Conservation (phyloP, 2,329 filamentous ascomycete species). For the Orbilia quercus region DNA sequence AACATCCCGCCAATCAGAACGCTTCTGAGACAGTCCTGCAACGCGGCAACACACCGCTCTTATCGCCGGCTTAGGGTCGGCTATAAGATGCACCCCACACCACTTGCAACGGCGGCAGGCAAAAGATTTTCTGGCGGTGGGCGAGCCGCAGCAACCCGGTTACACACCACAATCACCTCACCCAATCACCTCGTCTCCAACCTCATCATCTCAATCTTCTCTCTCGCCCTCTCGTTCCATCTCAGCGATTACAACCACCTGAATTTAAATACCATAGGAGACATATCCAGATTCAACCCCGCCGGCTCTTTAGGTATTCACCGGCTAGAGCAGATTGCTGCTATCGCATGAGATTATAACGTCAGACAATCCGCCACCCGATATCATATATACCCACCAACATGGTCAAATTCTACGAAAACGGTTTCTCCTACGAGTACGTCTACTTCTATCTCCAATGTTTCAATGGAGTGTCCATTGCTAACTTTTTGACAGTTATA, state of each 20-base stretch:
- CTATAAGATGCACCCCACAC: slow-evolving; percentile 38
- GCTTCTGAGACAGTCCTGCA: no score
- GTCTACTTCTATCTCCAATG: slow-evolving; percentile 17
- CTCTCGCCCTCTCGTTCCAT: slow-evolving; percentile 2
- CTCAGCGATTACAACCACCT: not conserved
- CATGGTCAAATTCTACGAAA: slow-evolving; percentile 61
- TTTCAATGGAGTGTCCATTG: slow-evolving; percentile 11
- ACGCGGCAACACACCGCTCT: no score
- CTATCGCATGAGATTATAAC: slow-evolving; percentile 31
- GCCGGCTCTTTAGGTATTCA: slow-evolving; percentile 50
- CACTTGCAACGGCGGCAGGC: not conserved
- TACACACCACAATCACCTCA: slow-evolving; percentile 53
- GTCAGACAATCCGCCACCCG: slow-evolving; percentile 4
- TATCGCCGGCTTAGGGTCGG: slow-evolving; percentile 9
- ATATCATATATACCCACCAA: slow-evolving; percentile 32
- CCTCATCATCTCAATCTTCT: slow-evolving; percentile 8
- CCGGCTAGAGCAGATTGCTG: slow-evolving; percentile 37
- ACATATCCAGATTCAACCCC: not conserved
- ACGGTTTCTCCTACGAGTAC: slow-evolving; percentile 60
- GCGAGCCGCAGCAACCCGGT: slow-evolving; percentile 36
- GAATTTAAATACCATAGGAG: slow-evolving; percentile 11
- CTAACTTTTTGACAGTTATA: slow-evolving; percentile 69
- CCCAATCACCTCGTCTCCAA: slow-evolving; percentile 30
- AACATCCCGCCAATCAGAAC: slow-evolving; percentile 23
- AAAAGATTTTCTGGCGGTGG: slow-evolving; percentile 19